These are phyloP conservation scores for Tolypocladium ovalisporum DNA, from an alignment of 2,329 filamentous ascomycete genomes.

Conservation along the genomic window DNA sequence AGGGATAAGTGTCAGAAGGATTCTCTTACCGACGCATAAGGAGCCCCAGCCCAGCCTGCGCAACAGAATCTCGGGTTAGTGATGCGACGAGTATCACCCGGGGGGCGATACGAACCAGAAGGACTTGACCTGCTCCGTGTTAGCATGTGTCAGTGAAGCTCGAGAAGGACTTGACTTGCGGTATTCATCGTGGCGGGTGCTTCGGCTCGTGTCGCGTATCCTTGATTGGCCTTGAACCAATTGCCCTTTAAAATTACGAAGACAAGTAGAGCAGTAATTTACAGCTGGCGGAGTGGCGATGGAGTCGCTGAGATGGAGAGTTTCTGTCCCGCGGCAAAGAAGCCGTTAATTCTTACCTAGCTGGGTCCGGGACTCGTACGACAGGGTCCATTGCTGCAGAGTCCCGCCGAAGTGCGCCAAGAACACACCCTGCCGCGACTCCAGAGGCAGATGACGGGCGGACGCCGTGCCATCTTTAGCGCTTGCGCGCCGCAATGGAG, in stretches of 20 bases:
- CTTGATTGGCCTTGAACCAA: neutral
- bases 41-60: constrained; percentile 83
- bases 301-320: neutral
- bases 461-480: neutral
- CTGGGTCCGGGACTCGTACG: neutral
- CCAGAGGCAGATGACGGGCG: no score
- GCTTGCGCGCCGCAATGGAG: neutral
- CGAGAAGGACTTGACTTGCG: constrained; percentile 22
- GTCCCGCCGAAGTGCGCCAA: neutral
- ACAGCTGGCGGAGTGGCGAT: neutral
- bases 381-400: neutral
- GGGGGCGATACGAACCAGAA: constrained; percentile 45
- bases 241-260: neutral
- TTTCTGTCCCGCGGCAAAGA: neutral
- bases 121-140: constrained; percentile 41
- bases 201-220: neutral
- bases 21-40: constrained; percentile 62
- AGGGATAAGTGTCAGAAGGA: no score
- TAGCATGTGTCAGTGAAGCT: constrained; percentile 1
- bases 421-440: neutral
- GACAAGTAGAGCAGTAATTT: no score
- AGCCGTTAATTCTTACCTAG: neutral
- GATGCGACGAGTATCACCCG: neutral
- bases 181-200: constrained; percentile 37
- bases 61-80: constrained; percentile 4